Base-by-base conservation (phyloP, 805 yeast species). In the Lachancea lanzarotensis region DNA sequence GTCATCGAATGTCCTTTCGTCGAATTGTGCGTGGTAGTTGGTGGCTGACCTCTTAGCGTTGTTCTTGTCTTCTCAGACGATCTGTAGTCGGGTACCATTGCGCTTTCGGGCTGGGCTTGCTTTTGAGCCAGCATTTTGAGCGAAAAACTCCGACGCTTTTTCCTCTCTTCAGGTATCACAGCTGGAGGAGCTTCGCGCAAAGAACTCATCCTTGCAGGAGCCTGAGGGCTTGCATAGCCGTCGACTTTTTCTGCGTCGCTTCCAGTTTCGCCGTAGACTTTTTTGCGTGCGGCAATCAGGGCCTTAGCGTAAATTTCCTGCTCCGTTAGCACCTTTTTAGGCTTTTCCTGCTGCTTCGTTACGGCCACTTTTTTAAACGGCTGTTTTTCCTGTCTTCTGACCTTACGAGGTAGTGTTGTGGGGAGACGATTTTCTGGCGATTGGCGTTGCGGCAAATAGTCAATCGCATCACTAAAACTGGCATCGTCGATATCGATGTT, bases 271-370 rank as follows among this genome's bases (percentile, higher is more conserved):
- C 81, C 82, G 53, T 78, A 78, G 1, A 80, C 84, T 46, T 70
- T 77, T 47, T 68, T 71, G 57, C 71, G 65, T 0, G 86, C 85
- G 12, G 75, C 73, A 50, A 73, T 74, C 48, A 73, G 66, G 0
- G 85, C 85, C 50, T 66, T 65, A 17, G 68, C 69, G 52, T 79
- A 80, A 69, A 78, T 66, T 49, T 79, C 82, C 34, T 71, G 75
- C 19, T 60, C 59, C 3, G 60, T 53, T 15, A 58, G 33, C 7
- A 46, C 41, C 40, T 47, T 38, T 27, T 45, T 40, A 3, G 47
- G 43, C 42, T 48, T 19, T 30, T 45, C n/a, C n/a, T n/a, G n/a
- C n/a, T n/a, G n/a, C n/a, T n/a, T n/a, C n/a, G n/a, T n/a, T n/a
- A n/a, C n/a, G n/a, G n/a, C n/a, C 7, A 46, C 41, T 38, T 47